Evolutionary conservation across 2,329 filamentous ascomycete species (phyloP).

Genomic region (Colletotrichum sp.): DNA sequence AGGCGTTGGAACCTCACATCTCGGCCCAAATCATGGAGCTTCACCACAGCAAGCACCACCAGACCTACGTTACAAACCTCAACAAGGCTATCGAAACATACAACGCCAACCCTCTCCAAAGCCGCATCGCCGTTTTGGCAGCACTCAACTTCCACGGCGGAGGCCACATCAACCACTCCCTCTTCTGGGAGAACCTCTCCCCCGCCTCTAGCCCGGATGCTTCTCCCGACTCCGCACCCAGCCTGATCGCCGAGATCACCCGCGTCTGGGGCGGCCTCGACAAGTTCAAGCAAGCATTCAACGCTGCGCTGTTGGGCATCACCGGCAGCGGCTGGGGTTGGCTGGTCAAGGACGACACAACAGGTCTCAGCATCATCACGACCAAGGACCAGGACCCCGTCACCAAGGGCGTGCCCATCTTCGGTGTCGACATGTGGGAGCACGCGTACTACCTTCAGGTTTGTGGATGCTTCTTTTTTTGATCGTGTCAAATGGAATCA

Average conservation of each 20-base stretch:
- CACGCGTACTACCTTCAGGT: constrained; percentile 90
- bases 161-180: constrained; percentile 90
- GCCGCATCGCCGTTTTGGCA: constrained; percentile 69
- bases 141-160: constrained; percentile 88
- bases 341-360: constrained; percentile 71
- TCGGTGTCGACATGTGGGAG: constrained; percentile 92
- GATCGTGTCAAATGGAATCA: not conserved
- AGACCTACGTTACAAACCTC: constrained; percentile 78
- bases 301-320: constrained; percentile 68
- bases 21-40: constrained; percentile 82
- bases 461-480: constrained; percentile 22
- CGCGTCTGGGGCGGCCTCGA: constrained; percentile 73
- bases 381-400: constrained; percentile 89
- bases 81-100: constrained; percentile 71
- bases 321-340: constrained; percentile 91
- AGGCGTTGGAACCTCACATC: constrained; percentile 78
- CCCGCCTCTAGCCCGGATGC: constrained; percentile 65
- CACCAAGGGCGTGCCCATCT: constrained; percentile 67
- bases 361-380: constrained; percentile 72
- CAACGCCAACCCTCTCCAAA: constrained; percentile 40
- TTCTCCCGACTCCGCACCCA: constrained; percentile 58
- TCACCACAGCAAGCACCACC: constrained; percentile 81
- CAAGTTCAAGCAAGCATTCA: constrained; percentile 70
- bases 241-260: constrained; percentile 65
- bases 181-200: constrained; percentile 88